Evolutionary conservation across 129 eudicot genomes (phyloP).

Genomic region (Apium graveolens): DNA sequence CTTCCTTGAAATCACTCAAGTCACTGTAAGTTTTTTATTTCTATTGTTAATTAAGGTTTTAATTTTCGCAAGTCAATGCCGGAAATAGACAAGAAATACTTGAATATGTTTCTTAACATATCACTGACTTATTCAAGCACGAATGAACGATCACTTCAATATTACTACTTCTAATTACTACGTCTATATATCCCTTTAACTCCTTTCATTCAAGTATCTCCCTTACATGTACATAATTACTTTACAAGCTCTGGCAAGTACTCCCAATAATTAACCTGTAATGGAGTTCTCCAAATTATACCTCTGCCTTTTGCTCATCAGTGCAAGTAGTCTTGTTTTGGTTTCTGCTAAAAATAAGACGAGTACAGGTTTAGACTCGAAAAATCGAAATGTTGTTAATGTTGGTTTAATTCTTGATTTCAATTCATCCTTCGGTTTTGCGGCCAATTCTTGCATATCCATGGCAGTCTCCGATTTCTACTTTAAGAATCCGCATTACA

Average conservation of each 20-base stretch:
- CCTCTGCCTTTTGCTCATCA: background rate
- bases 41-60: no score
- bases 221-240: no score
- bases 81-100: background rate
- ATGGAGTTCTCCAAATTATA: background rate
- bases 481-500: background rate
- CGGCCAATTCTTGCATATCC: background rate
- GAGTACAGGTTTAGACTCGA: background rate
- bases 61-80: no score
- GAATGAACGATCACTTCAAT: background rate
- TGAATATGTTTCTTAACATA: background rate
- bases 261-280: background rate
- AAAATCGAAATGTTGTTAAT: background rate
- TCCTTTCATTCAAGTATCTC: background rate
- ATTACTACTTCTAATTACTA: background rate
- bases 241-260: background rate
- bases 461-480: background rate
- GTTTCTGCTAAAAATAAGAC: background rate
- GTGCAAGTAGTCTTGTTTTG: background rate
- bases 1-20: background rate
- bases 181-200: background rate
- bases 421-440: background rate
- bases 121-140: background rate
- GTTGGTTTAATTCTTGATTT: slow-evolving; percentile 1
- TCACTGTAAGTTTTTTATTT: background rate